A percentile compares a stretch with the other conserved stretches of the same genome.
phyloP scores from a whole-genome alignment of 2,329 filamentous ascomycete genomes.

The Furcasterigmium furcatum region DNA sequence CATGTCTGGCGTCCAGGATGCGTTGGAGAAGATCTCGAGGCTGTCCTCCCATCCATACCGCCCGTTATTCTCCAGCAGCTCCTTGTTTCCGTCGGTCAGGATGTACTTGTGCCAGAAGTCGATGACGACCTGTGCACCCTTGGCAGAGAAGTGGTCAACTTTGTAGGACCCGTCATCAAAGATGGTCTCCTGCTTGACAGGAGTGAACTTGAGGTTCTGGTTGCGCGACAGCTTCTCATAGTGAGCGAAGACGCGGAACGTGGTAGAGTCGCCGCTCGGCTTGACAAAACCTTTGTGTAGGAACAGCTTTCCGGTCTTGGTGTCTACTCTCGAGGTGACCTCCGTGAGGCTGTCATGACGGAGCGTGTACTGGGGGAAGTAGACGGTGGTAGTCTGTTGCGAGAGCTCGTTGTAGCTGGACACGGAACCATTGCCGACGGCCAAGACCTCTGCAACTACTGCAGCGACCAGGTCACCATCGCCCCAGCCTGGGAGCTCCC shows the following conservation, averaged over 20 bases:
- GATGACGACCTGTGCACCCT: slow-evolving; percentile 27
- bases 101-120: slow-evolving; percentile 36
- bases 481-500: slow-evolving; percentile 30
- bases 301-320: background rate
- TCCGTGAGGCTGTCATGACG: background rate
- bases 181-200: background rate
- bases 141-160: slow-evolving; percentile 28
- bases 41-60: slow-evolving; percentile 31
- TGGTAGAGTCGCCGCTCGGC: slow-evolving; percentile 7
- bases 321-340: background rate
- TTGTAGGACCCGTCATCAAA: slow-evolving; percentile 17
- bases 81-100: slow-evolving; percentile 22
- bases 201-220: background rate
- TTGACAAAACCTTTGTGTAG: slow-evolving; percentile 10
- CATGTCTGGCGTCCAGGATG: slow-evolving; percentile 32
- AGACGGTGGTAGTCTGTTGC: no score
- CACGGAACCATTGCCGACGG: background rate
- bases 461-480: slow-evolving; percentile 1
- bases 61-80: slow-evolving; percentile 25
- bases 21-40: slow-evolving; percentile 24
- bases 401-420: no score
- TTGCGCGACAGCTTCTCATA: background rate
- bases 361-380: background rate
- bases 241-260: background rate
- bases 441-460: background rate